phyloP scores from a whole-genome alignment of 139 green algal species.

The Haematococcus lacustris region DNA sequence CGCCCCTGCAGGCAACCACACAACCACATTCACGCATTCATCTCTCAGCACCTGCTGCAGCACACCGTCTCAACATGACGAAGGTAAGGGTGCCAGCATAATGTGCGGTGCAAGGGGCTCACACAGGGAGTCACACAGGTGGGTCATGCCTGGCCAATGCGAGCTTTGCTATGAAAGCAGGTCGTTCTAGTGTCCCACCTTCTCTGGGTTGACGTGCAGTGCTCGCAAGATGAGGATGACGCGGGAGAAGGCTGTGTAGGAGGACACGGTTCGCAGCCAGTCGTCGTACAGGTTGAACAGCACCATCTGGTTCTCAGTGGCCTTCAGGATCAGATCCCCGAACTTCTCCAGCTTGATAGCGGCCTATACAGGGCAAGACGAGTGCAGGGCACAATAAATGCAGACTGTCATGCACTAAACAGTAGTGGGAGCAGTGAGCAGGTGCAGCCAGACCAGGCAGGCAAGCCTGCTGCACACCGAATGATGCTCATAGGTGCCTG shows the following conservation, averaged over 20 bases:
- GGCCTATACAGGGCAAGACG: constrained; percentile 22
- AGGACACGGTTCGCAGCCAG: constrained; percentile 91
- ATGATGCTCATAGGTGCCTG: not conserved
- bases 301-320: constrained; percentile 84
- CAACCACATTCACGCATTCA: not conserved
- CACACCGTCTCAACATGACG: not conserved
- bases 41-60: not conserved
- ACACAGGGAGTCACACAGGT: not conserved
- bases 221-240: constrained; percentile 96
- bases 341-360: constrained; percentile 99
- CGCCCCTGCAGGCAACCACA: constrained; percentile 40
- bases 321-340: constrained; percentile 94
- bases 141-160: not conserved
- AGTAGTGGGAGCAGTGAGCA: not conserved
- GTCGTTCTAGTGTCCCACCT: constrained; percentile 33
- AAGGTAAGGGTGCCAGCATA: not conserved
- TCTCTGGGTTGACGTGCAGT: constrained; percentile 98
- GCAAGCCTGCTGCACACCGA: not conserved
- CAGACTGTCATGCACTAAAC: not conserved
- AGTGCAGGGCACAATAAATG: not conserved
- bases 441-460: not conserved
- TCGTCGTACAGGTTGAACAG: constrained; percentile 99
- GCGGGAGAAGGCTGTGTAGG: constrained; percentile 97
- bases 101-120: not conserved
- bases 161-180: not conserved